Evolutionary conservation across 2,329 filamentous ascomycete genomes (phyloP).

Genomic region (Aspergillus latus): DNA sequence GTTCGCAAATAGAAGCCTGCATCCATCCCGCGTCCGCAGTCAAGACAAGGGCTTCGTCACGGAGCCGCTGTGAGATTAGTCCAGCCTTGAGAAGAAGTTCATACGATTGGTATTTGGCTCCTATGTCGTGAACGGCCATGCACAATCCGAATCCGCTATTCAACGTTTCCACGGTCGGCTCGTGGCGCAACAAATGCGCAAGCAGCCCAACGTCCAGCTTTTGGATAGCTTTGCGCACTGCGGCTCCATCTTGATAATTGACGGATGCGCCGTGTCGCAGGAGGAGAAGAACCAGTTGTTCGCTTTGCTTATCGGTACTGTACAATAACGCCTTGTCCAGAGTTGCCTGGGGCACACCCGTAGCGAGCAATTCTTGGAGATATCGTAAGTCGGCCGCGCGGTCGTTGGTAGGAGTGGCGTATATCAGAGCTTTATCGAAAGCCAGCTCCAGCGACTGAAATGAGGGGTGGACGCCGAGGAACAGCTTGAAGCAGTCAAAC

Average conservation of each 20-base stretch:
- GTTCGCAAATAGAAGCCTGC: slow-evolving; percentile 6
- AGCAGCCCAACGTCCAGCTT: slow-evolving; percentile 4
- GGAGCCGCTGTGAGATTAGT: neutral
- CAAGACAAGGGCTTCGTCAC: slow-evolving; percentile 7
- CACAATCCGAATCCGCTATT: slow-evolving; percentile 5
- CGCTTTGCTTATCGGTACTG: neutral
- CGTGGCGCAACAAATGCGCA: neutral
- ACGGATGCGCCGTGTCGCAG: slow-evolving; percentile 4
- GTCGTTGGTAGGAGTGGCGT: neutral
- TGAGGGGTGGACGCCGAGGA: neutral
- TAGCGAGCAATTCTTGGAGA: neutral
- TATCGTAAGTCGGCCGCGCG: slow-evolving; percentile 2
- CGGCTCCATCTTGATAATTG: slow-evolving; percentile 7
- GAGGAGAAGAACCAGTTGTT: neutral
- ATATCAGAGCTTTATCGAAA: slow-evolving; percentile 9
- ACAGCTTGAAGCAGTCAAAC: slow-evolving; percentile 11
- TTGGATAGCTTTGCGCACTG: slow-evolving; percentile 5
- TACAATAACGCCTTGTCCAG: slow-evolving; percentile 8
- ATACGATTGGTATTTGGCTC: neutral
- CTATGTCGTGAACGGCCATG: slow-evolving; percentile 3
- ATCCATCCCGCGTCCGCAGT: slow-evolving; percentile 8
- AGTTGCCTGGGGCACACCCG: neutral
- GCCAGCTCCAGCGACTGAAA: slow-evolving; percentile 4
- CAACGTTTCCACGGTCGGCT: neutral
- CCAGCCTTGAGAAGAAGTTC: slow-evolving; percentile 9